These are phyloP conservation scores for Hypsizygus marmoreus DNA, from an alignment of 768 basidiomycete genomes.

Conservation along the genomic window DNA sequence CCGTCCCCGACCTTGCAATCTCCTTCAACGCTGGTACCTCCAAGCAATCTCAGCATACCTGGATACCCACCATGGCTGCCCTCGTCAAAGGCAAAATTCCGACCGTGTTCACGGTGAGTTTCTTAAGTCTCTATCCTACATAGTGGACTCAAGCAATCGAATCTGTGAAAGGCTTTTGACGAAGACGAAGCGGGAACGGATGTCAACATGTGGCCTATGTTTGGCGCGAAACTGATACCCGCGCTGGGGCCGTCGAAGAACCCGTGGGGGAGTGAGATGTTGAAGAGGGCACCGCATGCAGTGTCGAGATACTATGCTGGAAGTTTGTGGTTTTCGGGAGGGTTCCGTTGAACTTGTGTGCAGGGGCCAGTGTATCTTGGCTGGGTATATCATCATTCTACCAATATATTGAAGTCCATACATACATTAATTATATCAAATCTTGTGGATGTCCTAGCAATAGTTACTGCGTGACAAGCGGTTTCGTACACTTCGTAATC, in stretches of 20 bases:
- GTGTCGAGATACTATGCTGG: conserved; percentile 35
- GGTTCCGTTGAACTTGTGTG: conserved; percentile 21
- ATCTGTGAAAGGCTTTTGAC: conserved; percentile 28
- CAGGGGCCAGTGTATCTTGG: background rate
- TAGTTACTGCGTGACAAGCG: background rate
- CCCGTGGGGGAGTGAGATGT: conserved; percentile 32
- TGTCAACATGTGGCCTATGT: conserved; percentile 19
- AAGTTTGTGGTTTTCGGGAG: conserved; percentile 39
- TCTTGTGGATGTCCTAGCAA: too few relatives aligned
- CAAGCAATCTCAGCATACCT: conserved; percentile 21
- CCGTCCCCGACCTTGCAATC: conserved; percentile 34
- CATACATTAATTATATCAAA: too few relatives aligned
- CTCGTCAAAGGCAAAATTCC: conserved; percentile 28
- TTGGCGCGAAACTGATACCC: conserved; percentile 24
- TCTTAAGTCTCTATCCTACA: background rate
- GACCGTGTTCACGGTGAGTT: conserved; percentile 33
- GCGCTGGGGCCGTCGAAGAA: conserved; percentile 30
- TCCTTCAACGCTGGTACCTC: conserved; percentile 38
- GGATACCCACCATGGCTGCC: conserved; percentile 27
- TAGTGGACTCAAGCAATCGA: background rate
- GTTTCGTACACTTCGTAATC: background rate
- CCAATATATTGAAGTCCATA: too few relatives aligned
- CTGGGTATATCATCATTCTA: too few relatives aligned
- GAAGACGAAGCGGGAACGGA: conserved; percentile 30
- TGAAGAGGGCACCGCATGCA: conserved; percentile 28